phyloP scores from a whole-genome alignment of 202 grass and related monocot species.

The Carex arenaria region DNA sequence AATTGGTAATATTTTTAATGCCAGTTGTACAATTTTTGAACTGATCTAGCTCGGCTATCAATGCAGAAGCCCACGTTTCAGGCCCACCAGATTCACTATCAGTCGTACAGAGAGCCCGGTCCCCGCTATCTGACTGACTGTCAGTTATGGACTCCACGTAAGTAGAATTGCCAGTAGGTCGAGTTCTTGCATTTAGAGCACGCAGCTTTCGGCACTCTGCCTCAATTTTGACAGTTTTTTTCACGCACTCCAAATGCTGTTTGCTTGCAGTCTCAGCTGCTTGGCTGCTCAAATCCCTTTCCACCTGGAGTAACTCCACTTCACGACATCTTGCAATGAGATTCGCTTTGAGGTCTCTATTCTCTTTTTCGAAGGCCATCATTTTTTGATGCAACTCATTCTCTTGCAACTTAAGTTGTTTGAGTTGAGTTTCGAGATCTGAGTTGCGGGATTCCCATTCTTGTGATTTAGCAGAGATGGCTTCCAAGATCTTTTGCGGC shows the following conservation, averaged over 20 bases:
- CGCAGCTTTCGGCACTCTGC: constrained; percentile 72
- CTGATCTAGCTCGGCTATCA: constrained; percentile 80
- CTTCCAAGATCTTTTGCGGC: constrained; percentile 59
- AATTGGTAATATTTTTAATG: constrained; percentile 37
- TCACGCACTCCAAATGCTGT: constrained; percentile 82
- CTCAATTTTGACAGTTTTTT: constrained; percentile 72
- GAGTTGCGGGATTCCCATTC: constrained; percentile 45
- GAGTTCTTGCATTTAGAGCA: constrained; percentile 38
- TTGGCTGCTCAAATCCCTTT: constrained; percentile 83
- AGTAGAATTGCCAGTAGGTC: constrained; percentile 32
- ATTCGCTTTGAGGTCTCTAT: constrained; percentile 50
- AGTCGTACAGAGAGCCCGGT: constrained; percentile 41
- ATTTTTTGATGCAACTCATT: constrained; percentile 49
- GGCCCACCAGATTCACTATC: constrained; percentile 63
- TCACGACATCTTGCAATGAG: constrained; percentile 42
- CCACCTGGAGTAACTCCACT: constrained; percentile 52
- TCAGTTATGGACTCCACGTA: constrained; percentile 69
- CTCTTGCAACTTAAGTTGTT: constrained; percentile 39
- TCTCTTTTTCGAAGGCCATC: constrained; percentile 50
- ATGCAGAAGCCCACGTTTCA: constrained; percentile 74
- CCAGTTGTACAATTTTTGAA: constrained; percentile 47
- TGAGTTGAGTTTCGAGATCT: constrained; percentile 50
- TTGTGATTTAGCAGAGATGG: constrained; percentile 41
- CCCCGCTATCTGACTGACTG: constrained; percentile 76
- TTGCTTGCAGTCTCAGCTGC: constrained; percentile 95